Evolutionary conservation across 2,329 filamentous ascomycete genomes (phyloP).

Genomic region (Apiospora rasikravindrae): DNA sequence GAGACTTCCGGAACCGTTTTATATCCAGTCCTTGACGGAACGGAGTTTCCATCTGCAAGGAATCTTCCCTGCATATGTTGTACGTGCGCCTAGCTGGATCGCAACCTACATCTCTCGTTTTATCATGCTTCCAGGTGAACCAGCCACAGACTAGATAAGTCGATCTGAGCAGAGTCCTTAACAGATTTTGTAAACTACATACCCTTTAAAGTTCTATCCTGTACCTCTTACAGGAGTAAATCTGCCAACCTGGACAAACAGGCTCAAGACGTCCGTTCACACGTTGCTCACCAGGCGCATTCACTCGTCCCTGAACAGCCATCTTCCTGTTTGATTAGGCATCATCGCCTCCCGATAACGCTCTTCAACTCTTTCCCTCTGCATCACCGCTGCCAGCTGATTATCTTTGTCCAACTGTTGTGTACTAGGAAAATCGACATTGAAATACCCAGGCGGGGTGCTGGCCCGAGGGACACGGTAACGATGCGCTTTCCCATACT

Average conservation of each 20-base stretch:
- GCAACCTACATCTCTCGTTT: neutral
- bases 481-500: slow-evolving; percentile 73
- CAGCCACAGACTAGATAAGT: no score
- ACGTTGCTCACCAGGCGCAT: neutral
- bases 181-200: neutral
- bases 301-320: slow-evolving; percentile 80
- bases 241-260: neutral
- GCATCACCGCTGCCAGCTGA: slow-evolving; percentile 66
- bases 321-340: slow-evolving; percentile 65
- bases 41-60: neutral
- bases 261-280: neutral
- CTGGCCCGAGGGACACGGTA: slow-evolving; percentile 72
- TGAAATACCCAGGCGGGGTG: slow-evolving; percentile 90
- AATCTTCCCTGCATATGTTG: neutral
- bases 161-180: neutral
- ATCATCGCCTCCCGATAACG: slow-evolving; percentile 83
- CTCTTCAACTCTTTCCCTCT: slow-evolving; percentile 69
- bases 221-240: neutral
- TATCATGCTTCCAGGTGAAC: neutral
- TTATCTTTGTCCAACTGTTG: slow-evolving; percentile 76
- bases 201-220: neutral
- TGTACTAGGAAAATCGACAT: slow-evolving; percentile 85
- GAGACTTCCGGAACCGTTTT: neutral
- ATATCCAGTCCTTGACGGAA: neutral
- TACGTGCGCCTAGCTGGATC: neutral